Base-by-base conservation (phyloP, 176 grass and related monocot genomes). In the Avena eriantha region DNA sequence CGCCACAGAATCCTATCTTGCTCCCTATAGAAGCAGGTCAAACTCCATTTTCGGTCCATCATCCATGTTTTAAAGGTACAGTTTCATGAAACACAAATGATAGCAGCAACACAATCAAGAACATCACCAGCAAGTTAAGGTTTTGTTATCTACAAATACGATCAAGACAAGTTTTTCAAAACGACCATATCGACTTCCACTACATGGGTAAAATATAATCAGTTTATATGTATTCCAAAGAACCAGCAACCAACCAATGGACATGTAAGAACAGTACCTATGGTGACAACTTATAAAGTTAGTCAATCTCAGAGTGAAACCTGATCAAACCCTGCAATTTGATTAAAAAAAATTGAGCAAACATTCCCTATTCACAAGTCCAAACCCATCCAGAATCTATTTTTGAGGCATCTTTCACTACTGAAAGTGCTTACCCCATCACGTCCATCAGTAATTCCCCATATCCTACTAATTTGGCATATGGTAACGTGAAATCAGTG, bases 51-150 rank as follows among this genome's bases (percentile, higher is more conserved):
- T 47, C 45, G 45, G 45, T 10, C 45, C 45, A 41, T 1, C 39
- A 41, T 8, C 39, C 39, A 41, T 41, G 39, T 41, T 41, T 41
- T 41, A 41, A 41, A 41, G 7, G 39, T 41, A 7, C 0, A 41
- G 39, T 41, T 63, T 47, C 29, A 84, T 84, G 21, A 34, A 51
- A 63, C 15, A 41, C 0, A 80, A 58, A 76, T 47, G 23, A 29
- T 15, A 75, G 69, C 53, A 74, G 55, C 4, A 39, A 34, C 55
- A 84, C 70, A 49, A 84, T 75, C 17, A 74, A 83, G n/a, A 50
- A 83, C 17, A 15, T 1, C 1, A 48, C 2, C 36, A 61, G 39
- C 29, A 26, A 74, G 23, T 14, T 34, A 19, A 22, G 39, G 3
- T 75, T 34, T 34, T 17, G 10, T 4, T 22, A 7, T 74, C 19